These are phyloP conservation scores for Eimeria acervulina DNA, from an alignment of 169 alveolate genomes.

Conservation along the genomic window DNA sequence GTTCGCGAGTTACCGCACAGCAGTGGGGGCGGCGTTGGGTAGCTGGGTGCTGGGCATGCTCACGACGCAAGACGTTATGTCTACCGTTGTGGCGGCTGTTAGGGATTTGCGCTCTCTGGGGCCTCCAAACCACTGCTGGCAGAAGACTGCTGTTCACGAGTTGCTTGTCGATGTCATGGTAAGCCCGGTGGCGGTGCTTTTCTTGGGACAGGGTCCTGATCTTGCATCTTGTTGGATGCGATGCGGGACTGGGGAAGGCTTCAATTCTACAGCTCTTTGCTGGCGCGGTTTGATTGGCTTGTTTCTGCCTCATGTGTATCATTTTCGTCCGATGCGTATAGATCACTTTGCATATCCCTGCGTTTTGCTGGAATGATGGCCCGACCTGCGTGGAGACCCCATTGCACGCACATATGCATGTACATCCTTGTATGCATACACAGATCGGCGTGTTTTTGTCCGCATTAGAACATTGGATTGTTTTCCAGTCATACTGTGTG, in stretches of 20 bases:
- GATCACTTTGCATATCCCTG: not conserved
- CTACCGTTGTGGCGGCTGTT: constrained; percentile 63
- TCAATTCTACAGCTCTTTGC: not conserved
- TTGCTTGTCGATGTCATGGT: constrained; percentile 51
- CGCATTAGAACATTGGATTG: not conserved
- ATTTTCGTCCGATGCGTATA: not conserved
- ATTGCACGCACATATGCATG: not conserved
- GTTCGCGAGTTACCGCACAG: constrained; percentile 59
- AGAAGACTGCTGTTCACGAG: constrained; percentile 48
- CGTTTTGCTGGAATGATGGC: not conserved
- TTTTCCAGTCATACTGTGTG: not conserved
- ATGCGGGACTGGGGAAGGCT: not conserved
- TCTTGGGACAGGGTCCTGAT: not conserved
- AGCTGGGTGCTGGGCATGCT: constrained; percentile 60
- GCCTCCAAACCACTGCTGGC: constrained; percentile 78
- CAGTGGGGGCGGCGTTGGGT: constrained; percentile 64
- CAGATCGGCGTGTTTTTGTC: not conserved
- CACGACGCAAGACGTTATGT: constrained; percentile 72
- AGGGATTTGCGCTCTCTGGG: constrained; percentile 81
- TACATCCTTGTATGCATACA: not conserved
- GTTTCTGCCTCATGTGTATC: not conserved
- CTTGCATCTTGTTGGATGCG: not conserved
- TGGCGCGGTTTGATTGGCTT: not conserved
- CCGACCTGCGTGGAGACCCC: not conserved
- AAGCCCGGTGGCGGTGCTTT: not conserved